Evolutionary conservation across 2,329 filamentous ascomycete species (phyloP), one percentile per base, ranked within the genome.

Genomic region (Fragosphaeria purpurea): DNA sequence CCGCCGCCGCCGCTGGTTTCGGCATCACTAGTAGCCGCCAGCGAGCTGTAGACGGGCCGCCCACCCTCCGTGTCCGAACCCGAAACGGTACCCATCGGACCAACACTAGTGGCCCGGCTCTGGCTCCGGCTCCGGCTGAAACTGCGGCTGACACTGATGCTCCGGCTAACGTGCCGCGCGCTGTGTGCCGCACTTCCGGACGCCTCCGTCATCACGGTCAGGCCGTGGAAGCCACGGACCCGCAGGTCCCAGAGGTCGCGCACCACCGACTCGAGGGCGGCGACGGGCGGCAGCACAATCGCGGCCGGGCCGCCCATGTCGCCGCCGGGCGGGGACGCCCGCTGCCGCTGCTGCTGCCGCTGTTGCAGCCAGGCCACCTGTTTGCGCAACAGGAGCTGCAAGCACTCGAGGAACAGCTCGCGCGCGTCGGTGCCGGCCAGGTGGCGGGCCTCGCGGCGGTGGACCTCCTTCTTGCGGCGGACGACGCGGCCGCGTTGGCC

Each of bases 231-330:
- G 47, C 64, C 61, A 39, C 76, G 68, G 3, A 74, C 70, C 5
- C 88, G 79, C 47, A 96, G 69, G 48, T 83, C 75, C 91, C 93
- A 98, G 11, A 98, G 75, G 62, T 95, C 89, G 52, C 82, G 80
- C 5, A 94, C 81, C 8, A 95, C 73, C 7, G 71, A 82, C 71
- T 95, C 88, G 10, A 96, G 73, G 59, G 95, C 85, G 5, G 72
- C 65, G 1, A 84, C 22, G 30, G 56, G 45, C 3, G 50, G 82
- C 10, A 30, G 41, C 7, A 34, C 10, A 11, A 43, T 10, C 8
- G 41, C 7, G 7, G 41, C 7, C 22, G 30, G 6, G 2, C 9
- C 8, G 39, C 31, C 34, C 33, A 7, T 4, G 30, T 9, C 3
- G 32, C 9, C 4, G 11, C 8, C 32, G 38, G 31, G 12, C n/a